phyloP scores from a whole-genome alignment of 2,329 filamentous ascomycete species.

The Epichloe brachyelytri region DNA sequence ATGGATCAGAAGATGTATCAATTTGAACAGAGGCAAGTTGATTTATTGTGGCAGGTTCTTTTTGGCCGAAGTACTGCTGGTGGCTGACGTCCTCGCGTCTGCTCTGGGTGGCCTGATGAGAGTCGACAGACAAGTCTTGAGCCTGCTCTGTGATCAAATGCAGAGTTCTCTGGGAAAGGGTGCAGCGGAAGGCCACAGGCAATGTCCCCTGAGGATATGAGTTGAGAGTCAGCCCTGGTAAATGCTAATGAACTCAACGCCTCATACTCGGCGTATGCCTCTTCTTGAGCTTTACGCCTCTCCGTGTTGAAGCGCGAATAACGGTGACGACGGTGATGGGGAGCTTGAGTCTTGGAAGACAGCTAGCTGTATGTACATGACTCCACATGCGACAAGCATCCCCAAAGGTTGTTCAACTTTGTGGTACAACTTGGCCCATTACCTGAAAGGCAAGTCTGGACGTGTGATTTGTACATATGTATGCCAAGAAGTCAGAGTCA shows the following conservation, averaged over 20 bases:
- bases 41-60: not conserved
- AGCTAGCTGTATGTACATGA: not conserved
- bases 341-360: not conserved
- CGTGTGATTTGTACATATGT: not conserved
- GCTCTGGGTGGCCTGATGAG: not conserved
- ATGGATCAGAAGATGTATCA: not conserved
- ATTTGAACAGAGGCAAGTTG: not conserved
- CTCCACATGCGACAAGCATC: slow-evolving; percentile 1
- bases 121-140: not conserved
- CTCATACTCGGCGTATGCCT: not conserved
- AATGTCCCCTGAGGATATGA: too few species aligned
- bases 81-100: not conserved
- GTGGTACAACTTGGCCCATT: not conserved
- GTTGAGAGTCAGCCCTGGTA: too few species aligned
- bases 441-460: not conserved
- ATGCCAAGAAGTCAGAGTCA: slow-evolving; percentile 1
- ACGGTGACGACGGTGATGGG: not conserved
- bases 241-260: too few species aligned
- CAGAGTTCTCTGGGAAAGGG: not conserved
- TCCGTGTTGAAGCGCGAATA: not conserved
- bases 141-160: not conserved
- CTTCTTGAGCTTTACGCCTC: not conserved
- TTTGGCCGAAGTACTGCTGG: not conserved
- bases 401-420: not conserved
- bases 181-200: not conserved